Base-by-base conservation (phyloP, 2,329 filamentous ascomycete genomes). In the Fusarium compactum region DNA sequence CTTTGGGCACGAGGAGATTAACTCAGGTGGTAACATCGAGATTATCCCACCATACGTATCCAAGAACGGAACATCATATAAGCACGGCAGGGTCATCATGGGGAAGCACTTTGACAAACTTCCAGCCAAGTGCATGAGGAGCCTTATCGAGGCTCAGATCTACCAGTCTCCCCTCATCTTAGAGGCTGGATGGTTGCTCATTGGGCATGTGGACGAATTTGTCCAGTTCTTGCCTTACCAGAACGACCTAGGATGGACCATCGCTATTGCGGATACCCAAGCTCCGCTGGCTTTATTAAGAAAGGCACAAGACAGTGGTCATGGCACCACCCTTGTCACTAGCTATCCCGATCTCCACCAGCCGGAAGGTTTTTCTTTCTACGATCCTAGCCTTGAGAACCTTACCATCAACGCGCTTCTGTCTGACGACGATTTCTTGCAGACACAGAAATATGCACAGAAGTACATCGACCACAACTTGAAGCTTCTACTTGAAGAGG, bases 191-290 rank as follows among this genome's bases (percentile, higher is more conserved):
- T 77, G 74, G 74, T 62, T 77, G 4, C 7, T 20, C 0, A 53
- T 76, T 3, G 74, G 75, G 6, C 76, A 77, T 41, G 69, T 74
- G 6, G 76, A 76, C 29, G 74, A 76, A 54, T 76, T 75, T 25
- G 15, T 45, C 27, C 27, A 27, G 27, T 27, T 27, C 27, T 27
- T 27, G 10, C 27, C 76, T 0, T 69, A 48, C 3, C 52, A 73
- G 8, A 77, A 65, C 25, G 43, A 59, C 16, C 72, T 74, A 20
- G 76, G 75, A 22, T 78, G 72, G 66, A 69, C 72, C 16, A 65
- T 78, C 44, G 58, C 70, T 18, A 69, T 73, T 18, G 69, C 62
- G 3, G 75, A 77, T 38, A 72, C 77, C 0, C 25, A 45, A 1
- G 70, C 67, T 0, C 78, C 73, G 0, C 52, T 81, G 6, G 40